Evolutionary conservation across 352 stramenopile species (phyloP), one percentile per base, ranked within the genome.

Genomic region (Globisporangium canariense): DNA sequence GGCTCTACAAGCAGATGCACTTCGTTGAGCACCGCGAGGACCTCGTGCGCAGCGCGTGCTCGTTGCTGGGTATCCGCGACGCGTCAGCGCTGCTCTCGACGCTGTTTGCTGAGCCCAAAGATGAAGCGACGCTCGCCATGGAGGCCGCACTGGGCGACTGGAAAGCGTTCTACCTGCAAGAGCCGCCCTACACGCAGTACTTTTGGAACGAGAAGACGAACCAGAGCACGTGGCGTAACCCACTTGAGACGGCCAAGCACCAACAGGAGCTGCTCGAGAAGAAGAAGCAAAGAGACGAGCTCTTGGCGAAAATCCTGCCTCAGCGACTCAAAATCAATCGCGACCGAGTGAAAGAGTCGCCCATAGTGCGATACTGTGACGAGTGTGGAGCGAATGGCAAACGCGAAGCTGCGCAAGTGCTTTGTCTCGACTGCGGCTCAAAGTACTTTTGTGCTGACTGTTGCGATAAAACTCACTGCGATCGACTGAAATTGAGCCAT

Each of bases 151-250:
- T 87, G 18, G 70, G 74, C n/a, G 73, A 86, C 45, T 90, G 81
- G 81, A 79, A 87, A 50, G 67, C 69, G 2, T 83, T 68, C 34
- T 86, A 76, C 45, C 34, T 90, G 11, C 66, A 86, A 49, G 75
- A 86, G 51, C 78, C 81, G 20, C 81, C 81, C 9, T 90, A 86
- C 60, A 77, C 78, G 9, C 68, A 71, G 4, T 90, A 90, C 67
- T 90, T 84, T 50, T 90, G 77, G 77, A 90, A 88, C 46, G 67
- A 75, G 47, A 70, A 71, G 34, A 87, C 73, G 13, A 81, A 77
- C 60, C 65, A 78, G 20, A 87, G 74, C 38, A 84, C 77, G 38
- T 90, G 81, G 81, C 71, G 76, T 1, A 74, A 88, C 56, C 81
- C 81, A 5, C 54, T 86, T 2, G 78, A 89, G 53, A 73, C 68